phyloP scores from a whole-genome alignment of 2,329 filamentous ascomycete genomes.

The Blastomyces gilchristii region DNA sequence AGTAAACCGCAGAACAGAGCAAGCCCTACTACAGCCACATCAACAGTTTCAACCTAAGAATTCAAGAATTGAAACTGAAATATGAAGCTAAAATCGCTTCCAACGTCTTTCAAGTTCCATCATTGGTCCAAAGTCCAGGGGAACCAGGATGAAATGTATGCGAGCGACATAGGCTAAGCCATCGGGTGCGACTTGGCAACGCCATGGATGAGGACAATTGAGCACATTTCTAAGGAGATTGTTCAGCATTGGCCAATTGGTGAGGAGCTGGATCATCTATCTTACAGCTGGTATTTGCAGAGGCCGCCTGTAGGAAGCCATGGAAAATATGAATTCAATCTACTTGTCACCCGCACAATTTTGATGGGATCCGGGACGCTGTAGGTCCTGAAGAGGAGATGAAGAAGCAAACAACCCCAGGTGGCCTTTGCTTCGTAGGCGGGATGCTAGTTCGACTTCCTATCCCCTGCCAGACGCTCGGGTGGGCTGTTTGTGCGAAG shows the following conservation, averaged over 20 bases:
- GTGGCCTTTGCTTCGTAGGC: too few species aligned
- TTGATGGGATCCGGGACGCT: too few species aligned
- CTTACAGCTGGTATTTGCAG: background rate
- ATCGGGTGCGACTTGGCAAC: conserved; percentile 2
- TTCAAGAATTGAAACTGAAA: background rate
- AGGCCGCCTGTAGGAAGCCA: background rate
- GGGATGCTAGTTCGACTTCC: background rate
- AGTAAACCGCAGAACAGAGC: background rate
- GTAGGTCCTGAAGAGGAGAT: too few species aligned
- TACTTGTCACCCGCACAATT: too few species aligned
- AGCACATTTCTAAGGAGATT: conserved; percentile 10
- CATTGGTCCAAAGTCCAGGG: background rate
- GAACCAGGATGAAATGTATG: background rate
- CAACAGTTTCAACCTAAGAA: background rate
- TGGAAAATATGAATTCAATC: background rate
- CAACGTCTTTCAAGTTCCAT: background rate
- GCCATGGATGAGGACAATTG: conserved; percentile 14
- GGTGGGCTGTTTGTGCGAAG: too few species aligned
- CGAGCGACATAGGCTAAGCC: background rate
- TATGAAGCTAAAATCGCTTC: background rate
- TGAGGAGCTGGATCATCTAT: background rate
- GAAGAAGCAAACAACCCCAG: too few species aligned
- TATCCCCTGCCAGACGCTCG: background rate
- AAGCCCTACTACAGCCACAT: background rate
- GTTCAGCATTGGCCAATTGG: background rate